Evolutionary conservation across 2,329 filamentous ascomycete genomes (phyloP).

Genomic region (Pseudopithomyces chartarum): DNA sequence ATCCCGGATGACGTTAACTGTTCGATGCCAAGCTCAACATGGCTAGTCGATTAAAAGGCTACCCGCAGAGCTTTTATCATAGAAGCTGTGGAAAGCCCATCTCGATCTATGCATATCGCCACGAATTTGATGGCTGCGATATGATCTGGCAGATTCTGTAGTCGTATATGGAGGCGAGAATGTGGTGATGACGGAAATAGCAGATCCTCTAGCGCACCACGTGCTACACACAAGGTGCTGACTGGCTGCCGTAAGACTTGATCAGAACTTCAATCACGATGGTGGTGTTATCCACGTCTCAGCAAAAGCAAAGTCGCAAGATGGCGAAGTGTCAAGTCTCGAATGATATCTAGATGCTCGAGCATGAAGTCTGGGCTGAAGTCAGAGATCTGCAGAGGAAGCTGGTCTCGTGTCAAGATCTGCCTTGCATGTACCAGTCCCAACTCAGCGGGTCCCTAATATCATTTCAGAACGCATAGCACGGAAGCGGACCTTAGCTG

Average conservation of each 20-base stretch:
- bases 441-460: background rate
- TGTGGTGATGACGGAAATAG: background rate
- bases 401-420: background rate
- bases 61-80: too few relatives aligned
- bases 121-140: background rate
- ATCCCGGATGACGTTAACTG: too few relatives aligned
- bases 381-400: background rate
- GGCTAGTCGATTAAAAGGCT: too few relatives aligned
- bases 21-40: too few relatives aligned
- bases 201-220: background rate
- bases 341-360: background rate
- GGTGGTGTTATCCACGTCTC: background rate
- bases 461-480: background rate
- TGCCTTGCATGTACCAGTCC: constrained; percentile 2
- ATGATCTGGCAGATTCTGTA: background rate
- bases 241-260: background rate
- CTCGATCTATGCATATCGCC: too few relatives aligned
- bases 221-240: background rate
- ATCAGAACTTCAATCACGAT: background rate
- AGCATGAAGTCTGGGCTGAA: background rate
- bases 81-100: too few relatives aligned
- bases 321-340: background rate
- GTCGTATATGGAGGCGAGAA: background rate
- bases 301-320: background rate
- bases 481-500: background rate